Conservation (phyloP, 2,329 filamentous ascomycete genomes). For the Colletotrichum abscissum region DNA sequence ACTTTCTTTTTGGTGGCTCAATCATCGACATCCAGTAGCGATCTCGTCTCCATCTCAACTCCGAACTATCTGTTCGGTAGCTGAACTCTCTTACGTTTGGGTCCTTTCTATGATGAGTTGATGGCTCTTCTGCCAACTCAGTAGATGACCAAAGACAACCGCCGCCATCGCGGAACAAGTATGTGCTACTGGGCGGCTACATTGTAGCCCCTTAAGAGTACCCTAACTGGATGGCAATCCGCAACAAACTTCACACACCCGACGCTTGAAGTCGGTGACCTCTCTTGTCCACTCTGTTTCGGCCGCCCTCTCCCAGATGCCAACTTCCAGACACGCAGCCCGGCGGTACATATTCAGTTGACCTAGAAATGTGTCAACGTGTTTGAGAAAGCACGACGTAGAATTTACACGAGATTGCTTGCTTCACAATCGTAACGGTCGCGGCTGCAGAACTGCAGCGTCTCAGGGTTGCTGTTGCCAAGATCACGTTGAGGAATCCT, state of each 20-base stretch:
- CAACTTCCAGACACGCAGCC: neutral
- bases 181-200: neutral
- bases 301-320: neutral
- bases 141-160: neutral
- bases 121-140: neutral
- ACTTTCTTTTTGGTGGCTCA: neutral
- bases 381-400: neutral
- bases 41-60: neutral
- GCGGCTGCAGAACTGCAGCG: too few relatives aligned
- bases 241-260: slow-evolving; percentile 14
- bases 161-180: slow-evolving; percentile 4
- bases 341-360: neutral
- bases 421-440: neutral
- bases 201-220: neutral
- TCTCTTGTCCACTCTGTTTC: neutral
- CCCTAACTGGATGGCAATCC: neutral
- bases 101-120: neutral
- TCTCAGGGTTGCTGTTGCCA: neutral
- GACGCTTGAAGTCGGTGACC: neutral
- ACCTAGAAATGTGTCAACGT: neutral
- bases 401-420: neutral
- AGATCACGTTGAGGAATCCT: neutral
- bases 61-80: neutral
- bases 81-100: neutral
- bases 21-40: neutral